Base-by-base conservation (phyloP, 2,329 filamentous ascomycete genomes). In the Emericellopsis cladophorae region DNA sequence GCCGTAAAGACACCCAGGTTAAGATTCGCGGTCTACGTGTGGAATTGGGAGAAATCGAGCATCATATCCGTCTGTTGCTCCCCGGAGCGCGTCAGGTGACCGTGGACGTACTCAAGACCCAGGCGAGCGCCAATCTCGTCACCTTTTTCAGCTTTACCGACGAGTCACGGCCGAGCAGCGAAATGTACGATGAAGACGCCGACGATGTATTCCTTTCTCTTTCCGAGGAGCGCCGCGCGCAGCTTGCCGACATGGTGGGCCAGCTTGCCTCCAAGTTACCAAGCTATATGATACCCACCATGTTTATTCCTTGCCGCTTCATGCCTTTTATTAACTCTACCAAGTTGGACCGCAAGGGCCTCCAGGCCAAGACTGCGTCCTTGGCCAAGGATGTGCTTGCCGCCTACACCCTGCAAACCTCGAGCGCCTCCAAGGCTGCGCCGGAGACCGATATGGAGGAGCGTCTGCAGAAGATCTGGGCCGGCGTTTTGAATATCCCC, bases 261-360 rank as follows among this genome's bases (percentile, higher is more conserved):
- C 14, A 29, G 11, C 35, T 41, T 23, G 34, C 22, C 14, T 18
- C 26, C 5, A 18, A 29, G n/a, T 32, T 47, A 14, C 46, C 46
- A 5, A 12, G 31, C 9, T 48, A 48, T 34, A 48, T 48, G 43
- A 38, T 48, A 7, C 46, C 46, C 1, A 40, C 40, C 1, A n/a
- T 45, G 12, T 48, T 40, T 37, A 24, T 48, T 5, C 37, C 39
- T 5, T 40, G 36, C n/a, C n/a, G 18, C 7, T 35, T 15, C n/a
- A 65, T 68, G 53, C 65, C 65, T 2, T 53, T 61, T 4, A 46
- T 66, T 3, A 59, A 64, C 2, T 66, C 63, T 5, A 62, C 62
- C 8, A 68, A 68, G 55, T 62, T 59, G 2, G 40, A 51, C 31
- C 44, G 50, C 11, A 43, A 36, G 35, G 31, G 34, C n/a, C 41